Evolutionary conservation across 2,329 filamentous ascomycete species (phyloP).

Genomic region (Talaromyces islandicus): DNA sequence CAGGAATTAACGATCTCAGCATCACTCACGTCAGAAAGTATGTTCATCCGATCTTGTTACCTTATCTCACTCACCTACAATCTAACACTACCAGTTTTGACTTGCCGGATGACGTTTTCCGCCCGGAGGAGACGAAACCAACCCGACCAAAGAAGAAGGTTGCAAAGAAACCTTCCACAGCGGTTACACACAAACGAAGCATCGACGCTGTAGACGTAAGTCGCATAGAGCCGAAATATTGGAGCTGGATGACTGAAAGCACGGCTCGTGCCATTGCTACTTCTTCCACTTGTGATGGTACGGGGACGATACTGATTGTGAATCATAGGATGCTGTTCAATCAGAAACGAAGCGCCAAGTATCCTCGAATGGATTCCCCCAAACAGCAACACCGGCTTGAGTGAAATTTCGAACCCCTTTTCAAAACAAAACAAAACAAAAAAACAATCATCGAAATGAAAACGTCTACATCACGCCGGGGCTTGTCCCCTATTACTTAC

Average conservation of each 20-base stretch:
- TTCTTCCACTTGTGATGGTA: constrained; percentile 9
- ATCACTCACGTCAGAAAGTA: constrained; percentile 85
- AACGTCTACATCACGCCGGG: constrained; percentile 18
- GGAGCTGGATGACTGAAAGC: constrained; percentile 17
- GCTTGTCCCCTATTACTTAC: constrained; percentile 22
- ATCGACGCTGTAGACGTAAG: constrained; percentile 40
- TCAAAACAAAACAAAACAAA: not conserved
- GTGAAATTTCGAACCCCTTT: not conserved
- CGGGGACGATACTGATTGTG: constrained; percentile 21
- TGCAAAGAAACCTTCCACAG: constrained; percentile 28
- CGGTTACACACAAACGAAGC: constrained; percentile 31
- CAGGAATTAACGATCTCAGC: constrained; percentile 69
- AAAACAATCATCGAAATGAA: not conserved
- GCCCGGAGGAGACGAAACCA: constrained; percentile 68
- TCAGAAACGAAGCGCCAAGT: constrained; percentile 29
- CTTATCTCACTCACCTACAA: not conserved
- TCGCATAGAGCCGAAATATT: constrained; percentile 20
- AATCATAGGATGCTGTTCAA: constrained; percentile 22
- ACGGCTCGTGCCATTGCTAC: constrained; percentile 13
- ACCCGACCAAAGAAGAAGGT: constrained; percentile 51
- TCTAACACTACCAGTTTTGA: constrained; percentile 57
- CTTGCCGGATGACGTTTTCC: constrained; percentile 84
- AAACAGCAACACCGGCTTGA: constrained; percentile 29
- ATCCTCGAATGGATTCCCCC: constrained; percentile 22
- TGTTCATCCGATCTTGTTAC: constrained; percentile 26